A percentile compares a stretch with the other conserved stretches of the same genome.
Evolutionary conservation across 805 yeast species (phyloP).

Genomic region (Torulaspora quercuum): DNA sequence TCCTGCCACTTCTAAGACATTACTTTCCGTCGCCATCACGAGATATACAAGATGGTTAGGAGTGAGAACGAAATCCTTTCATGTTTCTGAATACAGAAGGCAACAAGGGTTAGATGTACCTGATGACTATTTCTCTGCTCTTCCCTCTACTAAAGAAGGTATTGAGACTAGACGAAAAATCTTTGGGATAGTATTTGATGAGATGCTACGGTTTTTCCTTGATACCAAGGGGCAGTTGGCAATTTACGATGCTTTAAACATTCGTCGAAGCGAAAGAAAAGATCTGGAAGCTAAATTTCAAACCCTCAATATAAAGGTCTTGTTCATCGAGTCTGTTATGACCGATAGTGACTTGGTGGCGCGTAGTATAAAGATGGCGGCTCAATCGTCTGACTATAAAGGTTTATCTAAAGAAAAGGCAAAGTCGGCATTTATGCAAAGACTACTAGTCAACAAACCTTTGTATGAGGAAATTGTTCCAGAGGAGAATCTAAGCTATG

Average conservation of each 20-base stretch:
- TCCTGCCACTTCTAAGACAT: conserved; percentile 96
- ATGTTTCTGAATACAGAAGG: conserved; percentile 87
- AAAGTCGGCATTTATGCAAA: conserved; percentile 66
- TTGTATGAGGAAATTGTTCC: conserved; percentile 67
- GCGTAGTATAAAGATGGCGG: conserved; percentile 79
- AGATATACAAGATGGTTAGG: conserved; percentile 95
- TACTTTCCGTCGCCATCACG: conserved; percentile 84
- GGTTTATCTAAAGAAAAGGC: conserved; percentile 76
- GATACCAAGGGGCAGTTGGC: conserved; percentile 89
- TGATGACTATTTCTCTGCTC: conserved; percentile 64
- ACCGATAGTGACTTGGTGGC: conserved; percentile 66
- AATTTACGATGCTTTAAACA: conserved; percentile 93
- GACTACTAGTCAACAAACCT: conserved; percentile 65
- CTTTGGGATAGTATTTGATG: conserved; percentile 60
- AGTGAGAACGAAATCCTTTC: conserved; percentile 86
- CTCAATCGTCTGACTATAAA: conserved; percentile 80
- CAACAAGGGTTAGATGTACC: conserved; percentile 48
- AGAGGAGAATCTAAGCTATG: conserved; percentile 60
- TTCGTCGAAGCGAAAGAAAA: conserved; percentile 62
- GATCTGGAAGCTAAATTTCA: conserved; percentile 54
- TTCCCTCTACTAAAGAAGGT: conserved; percentile 48
- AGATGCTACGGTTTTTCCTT: conserved; percentile 66
- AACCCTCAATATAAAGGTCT: conserved; percentile 61
- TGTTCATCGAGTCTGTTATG: conserved; percentile 85
- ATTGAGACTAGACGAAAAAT: conserved; percentile 54